Evolutionary conservation across 2,329 filamentous ascomycete species (phyloP), one percentile per base, ranked within the genome.

Genomic region (Phaeosphaeriaceae sp.): DNA sequence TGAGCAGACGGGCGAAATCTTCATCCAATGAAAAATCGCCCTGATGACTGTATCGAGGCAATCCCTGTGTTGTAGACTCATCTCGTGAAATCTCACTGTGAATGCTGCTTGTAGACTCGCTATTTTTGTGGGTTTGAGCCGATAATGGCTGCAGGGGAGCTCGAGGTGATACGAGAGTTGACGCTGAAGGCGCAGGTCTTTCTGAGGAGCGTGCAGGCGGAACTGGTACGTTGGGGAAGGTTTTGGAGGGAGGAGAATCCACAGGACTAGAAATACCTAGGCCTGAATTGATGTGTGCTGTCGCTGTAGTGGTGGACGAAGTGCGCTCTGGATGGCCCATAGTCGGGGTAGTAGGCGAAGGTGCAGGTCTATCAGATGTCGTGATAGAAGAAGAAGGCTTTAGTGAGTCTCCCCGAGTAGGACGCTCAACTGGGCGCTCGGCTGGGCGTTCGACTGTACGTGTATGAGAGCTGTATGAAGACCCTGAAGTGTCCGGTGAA

Each of bases 11-110:
- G 45, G 90, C 89, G 85, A 97, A 91, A 68, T 97, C 94, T 72
- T 97, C 92, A 58, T 97, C 93, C 87, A 96, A 86, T 51, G 89
- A 94, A 67, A 97, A 94, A 58, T 96, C 92, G 46, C 87, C 90
- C 43, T 90, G 90, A 35, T 84, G 82, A 72, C 88, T 96, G 53
- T 84, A 77, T 30, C 77, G 76, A 11, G 78, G 78, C 40, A 76
- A 52, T 21, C 59, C 58, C 13, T 50, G 52, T n/a, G 64, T 50
- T 3, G 61, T 59, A 20, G 62, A 56, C 7, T 46, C 54, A 46
- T 64, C 61, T 46, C 67, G 61, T 4, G 72, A 73, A 41, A 45
- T 68, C 50, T 67, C 75, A 54, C 72, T 79, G 35, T 74, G 75
- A 33, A 73, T 59, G 18, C 75, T 78, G 57, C 76, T 77, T 33